phyloP scores from a whole-genome alignment of 2,329 filamentous ascomycete genomes.

The Sclerotinia subarctica region DNA sequence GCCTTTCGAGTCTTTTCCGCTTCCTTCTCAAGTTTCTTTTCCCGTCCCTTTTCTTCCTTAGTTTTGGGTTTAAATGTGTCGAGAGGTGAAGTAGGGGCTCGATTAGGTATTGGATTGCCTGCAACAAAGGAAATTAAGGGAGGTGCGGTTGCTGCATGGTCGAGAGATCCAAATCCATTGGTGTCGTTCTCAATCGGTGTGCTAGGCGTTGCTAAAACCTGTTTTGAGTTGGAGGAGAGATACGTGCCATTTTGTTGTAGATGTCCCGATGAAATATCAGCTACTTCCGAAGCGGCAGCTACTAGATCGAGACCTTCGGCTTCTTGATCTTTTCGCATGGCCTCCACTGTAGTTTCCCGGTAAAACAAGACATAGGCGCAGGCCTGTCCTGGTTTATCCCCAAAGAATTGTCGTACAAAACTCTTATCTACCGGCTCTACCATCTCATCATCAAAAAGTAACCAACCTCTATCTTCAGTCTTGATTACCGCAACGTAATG shows the following conservation, averaged over 20 bases:
- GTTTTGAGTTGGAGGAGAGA: conserved; percentile 46
- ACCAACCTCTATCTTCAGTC: conserved; percentile 91
- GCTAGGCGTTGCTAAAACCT: conserved; percentile 47
- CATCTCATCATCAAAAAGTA: conserved; percentile 97
- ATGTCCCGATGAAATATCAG: conserved; percentile 52
- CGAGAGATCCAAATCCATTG: conserved; percentile 56
- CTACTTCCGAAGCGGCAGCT: conserved; percentile 56
- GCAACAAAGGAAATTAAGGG: conserved; percentile 30
- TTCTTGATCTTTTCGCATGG: conserved; percentile 74
- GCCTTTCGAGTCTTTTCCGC: conserved; percentile 43
- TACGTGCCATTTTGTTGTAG: conserved; percentile 45
- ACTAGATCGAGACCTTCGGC: conserved; percentile 65
- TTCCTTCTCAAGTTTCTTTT: conserved; percentile 65
- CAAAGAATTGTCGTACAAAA: conserved; percentile 96
- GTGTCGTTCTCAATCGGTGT: conserved; percentile 47
- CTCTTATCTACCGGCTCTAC: conserved; percentile 96
- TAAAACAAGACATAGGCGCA: conserved; percentile 98
- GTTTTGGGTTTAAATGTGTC: conserved; percentile 39
- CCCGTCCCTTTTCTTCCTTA: conserved; percentile 62
- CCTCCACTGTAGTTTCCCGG: conserved; percentile 77
- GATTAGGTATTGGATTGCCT: conserved; percentile 37
- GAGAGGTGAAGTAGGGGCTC: conserved; percentile 37
- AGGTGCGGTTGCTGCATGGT: conserved; percentile 65
- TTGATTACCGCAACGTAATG: conserved; percentile 99
- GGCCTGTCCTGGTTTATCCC: conserved; percentile 83